Evolutionary conservation across 1,139 yeast genomes (phyloP).

Genomic region (Pichia sp.): DNA sequence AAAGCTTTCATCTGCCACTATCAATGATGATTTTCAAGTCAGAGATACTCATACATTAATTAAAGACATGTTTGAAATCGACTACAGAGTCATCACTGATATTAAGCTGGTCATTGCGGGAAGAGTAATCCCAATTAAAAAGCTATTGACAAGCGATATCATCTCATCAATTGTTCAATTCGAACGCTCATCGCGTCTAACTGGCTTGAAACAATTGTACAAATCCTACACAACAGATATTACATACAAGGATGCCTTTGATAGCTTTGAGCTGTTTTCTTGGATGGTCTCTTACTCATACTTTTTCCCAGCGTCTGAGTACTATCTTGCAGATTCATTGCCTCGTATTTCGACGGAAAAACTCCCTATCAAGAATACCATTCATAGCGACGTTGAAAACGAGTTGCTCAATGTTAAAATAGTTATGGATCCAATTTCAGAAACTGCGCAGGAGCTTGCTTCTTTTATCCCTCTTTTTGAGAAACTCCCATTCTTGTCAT

Average conservation of each 20-base stretch:
- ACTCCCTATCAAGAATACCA: slow-evolving; percentile 10
- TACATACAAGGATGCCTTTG: slow-evolving; percentile 31
- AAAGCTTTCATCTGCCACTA: not conserved
- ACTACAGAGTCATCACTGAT: slow-evolving; percentile 3
- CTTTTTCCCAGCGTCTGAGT: slow-evolving; percentile 37
- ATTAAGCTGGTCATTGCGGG: slow-evolving; percentile 27
- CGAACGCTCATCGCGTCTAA: slow-evolving; percentile 28
- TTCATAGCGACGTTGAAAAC: slow-evolving; percentile 16
- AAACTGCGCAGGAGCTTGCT: slow-evolving; percentile 58
- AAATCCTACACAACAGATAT: slow-evolving; percentile 13
- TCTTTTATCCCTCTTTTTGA: slow-evolving; percentile 38
- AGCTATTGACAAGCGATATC: slow-evolving; percentile 8
- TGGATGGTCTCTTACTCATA: slow-evolving; percentile 45
- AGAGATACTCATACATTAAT: slow-evolving; percentile 5
- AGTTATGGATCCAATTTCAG: slow-evolving; percentile 68
- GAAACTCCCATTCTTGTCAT: slow-evolving; percentile 41
- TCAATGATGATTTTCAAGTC: slow-evolving; percentile 9
- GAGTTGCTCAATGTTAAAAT: slow-evolving; percentile 46
- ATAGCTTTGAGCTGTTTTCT: slow-evolving; percentile 47
- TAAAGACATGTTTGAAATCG: slow-evolving; percentile 11
- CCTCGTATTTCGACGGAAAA: slow-evolving; percentile 33
- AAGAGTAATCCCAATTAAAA: slow-evolving; percentile 21
- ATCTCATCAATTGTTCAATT: slow-evolving; percentile 24
- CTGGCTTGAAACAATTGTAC: slow-evolving; percentile 17
- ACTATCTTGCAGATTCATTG: slow-evolving; percentile 26